Percentiles rank a stretch among this genome's conserved stretches.
phyloP scores from a whole-genome alignment of 345 rosid species.

The Gossypium herbaceum region DNA sequence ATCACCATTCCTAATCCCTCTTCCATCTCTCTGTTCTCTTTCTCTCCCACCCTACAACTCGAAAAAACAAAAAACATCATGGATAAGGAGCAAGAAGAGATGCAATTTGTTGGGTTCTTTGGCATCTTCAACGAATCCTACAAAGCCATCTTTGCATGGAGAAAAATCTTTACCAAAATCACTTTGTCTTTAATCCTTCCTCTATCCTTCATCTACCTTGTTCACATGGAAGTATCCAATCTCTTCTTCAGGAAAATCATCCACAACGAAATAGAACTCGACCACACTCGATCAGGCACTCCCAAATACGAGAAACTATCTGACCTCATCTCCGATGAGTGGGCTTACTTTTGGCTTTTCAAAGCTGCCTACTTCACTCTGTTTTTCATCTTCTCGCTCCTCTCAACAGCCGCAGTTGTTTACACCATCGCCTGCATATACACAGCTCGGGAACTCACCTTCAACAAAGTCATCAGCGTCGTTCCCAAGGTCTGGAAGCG shows the following conservation, averaged over 20 bases:
- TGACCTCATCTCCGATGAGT: conserved; percentile 28
- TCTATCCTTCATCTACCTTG: conserved; percentile 43
- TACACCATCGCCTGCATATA: conserved; percentile 7
- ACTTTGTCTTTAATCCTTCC: conserved; percentile 48
- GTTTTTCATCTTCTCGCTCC: conserved; percentile 34
- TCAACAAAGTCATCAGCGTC: conserved; percentile 31
- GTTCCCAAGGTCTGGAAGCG: conserved; percentile 57
- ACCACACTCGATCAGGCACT: conserved; percentile 25
- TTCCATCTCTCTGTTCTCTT: neutral
- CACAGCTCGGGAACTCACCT: conserved; percentile 1
- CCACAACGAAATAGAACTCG: conserved; percentile 20
- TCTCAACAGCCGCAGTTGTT: conserved; percentile 47
- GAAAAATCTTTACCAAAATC: conserved; percentile 46
- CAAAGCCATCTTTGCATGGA: conserved; percentile 39
- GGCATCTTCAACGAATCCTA: conserved; percentile 34
- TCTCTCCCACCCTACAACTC: neutral
- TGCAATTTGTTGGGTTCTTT: neutral
- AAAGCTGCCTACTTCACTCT: conserved; percentile 30
- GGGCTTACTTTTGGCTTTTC: conserved; percentile 28
- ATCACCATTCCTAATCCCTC: neutral
- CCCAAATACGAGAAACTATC: conserved; percentile 22
- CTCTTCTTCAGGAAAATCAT: conserved; percentile 25
- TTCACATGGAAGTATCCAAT: conserved; percentile 35
- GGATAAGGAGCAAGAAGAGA: conserved; percentile 4
- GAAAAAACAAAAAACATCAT: neutral